These are phyloP conservation scores for Paecilomyces niveus DNA, from an alignment of 2,329 filamentous ascomycete species.

Conservation along the genomic window DNA sequence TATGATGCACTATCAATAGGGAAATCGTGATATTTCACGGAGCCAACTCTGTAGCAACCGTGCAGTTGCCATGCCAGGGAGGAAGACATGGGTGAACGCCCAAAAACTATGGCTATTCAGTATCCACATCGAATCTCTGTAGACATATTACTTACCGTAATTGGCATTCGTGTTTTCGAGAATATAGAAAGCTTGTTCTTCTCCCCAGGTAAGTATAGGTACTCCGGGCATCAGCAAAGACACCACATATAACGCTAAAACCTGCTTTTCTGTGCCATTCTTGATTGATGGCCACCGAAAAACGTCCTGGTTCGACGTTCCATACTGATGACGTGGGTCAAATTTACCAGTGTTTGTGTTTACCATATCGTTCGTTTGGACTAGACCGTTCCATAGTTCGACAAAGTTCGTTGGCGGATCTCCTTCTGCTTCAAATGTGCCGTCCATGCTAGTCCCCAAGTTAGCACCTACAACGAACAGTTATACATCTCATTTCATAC, in stretches of 20 bases:
- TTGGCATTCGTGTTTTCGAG: constrained; percentile 54
- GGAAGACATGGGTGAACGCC: constrained; percentile 51
- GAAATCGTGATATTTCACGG: constrained; percentile 47
- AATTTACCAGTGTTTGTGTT: constrained; percentile 50
- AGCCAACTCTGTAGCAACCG: constrained; percentile 50
- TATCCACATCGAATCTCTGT: not conserved
- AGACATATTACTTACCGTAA: constrained; percentile 29
- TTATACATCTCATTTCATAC: not conserved
- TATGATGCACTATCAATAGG: constrained; percentile 43
- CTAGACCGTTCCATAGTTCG: constrained; percentile 45
- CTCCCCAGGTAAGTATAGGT: constrained; percentile 51
- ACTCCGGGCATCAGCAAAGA: constrained; percentile 50
- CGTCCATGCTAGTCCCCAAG: constrained; percentile 33
- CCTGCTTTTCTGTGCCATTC: constrained; percentile 46
- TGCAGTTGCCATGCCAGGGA: constrained; percentile 53
- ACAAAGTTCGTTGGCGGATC: constrained; percentile 46
- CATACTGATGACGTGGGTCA: constrained; percentile 54
- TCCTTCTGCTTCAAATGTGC: constrained; percentile 40
- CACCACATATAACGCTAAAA: constrained; percentile 48
- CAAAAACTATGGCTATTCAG: constrained; percentile 38
- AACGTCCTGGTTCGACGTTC: constrained; percentile 55
- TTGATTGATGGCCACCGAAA: constrained; percentile 51
- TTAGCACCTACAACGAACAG: not conserved
- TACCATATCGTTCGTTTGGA: constrained; percentile 48
- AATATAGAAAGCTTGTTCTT: constrained; percentile 54